Percentiles rank a stretch among this genome's conserved stretches.
phyloP scores from a whole-genome alignment of 352 stramenopile genomes.

The Pseudoperonospora humuli region DNA sequence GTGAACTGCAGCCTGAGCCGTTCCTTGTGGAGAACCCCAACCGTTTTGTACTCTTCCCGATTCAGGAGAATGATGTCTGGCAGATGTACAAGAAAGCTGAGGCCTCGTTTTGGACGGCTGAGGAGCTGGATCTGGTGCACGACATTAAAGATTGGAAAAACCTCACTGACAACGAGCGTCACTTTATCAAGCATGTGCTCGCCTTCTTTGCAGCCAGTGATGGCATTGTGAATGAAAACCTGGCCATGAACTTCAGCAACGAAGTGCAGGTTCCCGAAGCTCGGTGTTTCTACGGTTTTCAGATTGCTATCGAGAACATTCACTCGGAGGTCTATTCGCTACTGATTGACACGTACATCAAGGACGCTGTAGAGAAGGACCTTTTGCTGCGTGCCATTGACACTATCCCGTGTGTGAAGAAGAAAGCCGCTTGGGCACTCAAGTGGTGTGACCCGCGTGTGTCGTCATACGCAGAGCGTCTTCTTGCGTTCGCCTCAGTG shows the following conservation, averaged over 20 bases:
- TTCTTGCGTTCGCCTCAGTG: constrained; percentile 96
- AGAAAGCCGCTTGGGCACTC: constrained; percentile 97
- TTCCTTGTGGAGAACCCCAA: constrained; percentile 93
- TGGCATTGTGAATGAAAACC: constrained; percentile 99
- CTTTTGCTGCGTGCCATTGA: constrained; percentile 95
- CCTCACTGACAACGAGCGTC: constrained; percentile 93
- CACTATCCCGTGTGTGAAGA: constrained; percentile 94
- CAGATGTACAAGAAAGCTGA: constrained; percentile 99
- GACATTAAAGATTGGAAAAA: constrained; percentile 93
- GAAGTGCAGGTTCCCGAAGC: constrained; percentile 96
- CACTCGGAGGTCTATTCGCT: constrained; percentile 99
- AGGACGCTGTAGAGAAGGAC: constrained; percentile 91
- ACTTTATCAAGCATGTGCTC: constrained; percentile 97
- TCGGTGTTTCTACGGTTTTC: constrained; percentile 99
- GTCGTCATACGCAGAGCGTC: constrained; percentile 93
- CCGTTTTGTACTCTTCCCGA: constrained; percentile 97
- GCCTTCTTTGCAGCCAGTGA: constrained; percentile 98
- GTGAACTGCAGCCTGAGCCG: constrained; percentile 84
- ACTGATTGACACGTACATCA: constrained; percentile 99
- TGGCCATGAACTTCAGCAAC: constrained; percentile 97
- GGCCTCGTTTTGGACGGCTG: constrained; percentile 98
- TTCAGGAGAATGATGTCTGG: constrained; percentile 96
- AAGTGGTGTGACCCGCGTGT: constrained; percentile 92
- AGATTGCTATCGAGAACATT: constrained; percentile 99
- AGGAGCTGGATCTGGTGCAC: constrained; percentile 96